These are phyloP conservation scores for Pythium aquatile DNA, from an alignment of 352 stramenopile genomes.

Conservation along the genomic window DNA sequence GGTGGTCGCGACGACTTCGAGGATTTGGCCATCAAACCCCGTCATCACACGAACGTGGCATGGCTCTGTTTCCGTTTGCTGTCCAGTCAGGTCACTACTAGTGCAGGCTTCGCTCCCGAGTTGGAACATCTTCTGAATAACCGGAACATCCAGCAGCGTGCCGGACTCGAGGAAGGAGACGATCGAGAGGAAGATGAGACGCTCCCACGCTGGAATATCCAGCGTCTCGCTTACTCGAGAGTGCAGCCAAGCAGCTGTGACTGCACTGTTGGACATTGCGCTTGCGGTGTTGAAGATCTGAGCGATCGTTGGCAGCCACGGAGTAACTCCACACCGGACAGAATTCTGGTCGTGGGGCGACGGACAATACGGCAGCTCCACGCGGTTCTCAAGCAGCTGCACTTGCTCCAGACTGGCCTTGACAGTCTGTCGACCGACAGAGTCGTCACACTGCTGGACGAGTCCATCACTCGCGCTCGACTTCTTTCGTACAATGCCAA, in stretches of 20 bases:
- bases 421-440: background rate
- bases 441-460: background rate
- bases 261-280: background rate
- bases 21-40: background rate
- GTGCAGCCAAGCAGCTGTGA: background rate
- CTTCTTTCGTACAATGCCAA: background rate
- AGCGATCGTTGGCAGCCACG: background rate
- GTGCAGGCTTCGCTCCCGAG: background rate
- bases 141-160: background rate
- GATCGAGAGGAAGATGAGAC: background rate
- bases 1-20: constrained; percentile 1
- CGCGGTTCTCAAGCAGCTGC: background rate
- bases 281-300: background rate
- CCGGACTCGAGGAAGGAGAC: background rate
- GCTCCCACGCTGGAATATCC: background rate
- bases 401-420: background rate
- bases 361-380: background rate
- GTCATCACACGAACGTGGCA: constrained; percentile 2
- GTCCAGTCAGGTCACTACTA: background rate
- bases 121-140: background rate
- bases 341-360: background rate
- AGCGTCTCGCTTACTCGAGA: background rate
- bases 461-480: background rate
- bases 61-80: background rate
- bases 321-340: background rate